Evolutionary conservation across 208 protist species (phyloP), one percentile per base, ranked within the genome.

Genomic region (Leptomonas pyrrhocoris): DNA sequence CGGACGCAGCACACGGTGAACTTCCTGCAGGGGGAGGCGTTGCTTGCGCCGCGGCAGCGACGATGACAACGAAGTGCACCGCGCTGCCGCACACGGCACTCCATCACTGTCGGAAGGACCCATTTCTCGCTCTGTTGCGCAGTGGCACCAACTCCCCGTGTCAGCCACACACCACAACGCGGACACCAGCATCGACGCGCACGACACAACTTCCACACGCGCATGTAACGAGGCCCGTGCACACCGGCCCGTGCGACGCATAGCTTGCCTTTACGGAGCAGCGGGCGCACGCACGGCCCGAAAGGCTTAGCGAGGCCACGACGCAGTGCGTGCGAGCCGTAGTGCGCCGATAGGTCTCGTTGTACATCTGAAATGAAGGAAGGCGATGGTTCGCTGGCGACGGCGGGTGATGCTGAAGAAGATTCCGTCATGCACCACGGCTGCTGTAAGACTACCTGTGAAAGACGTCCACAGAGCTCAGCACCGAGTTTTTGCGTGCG

Each of bases 401-500:
- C 4, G 1, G 6, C 46, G 16, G 30, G 40, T 58, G 23, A 28
- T 31, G 34, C 2, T 53, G 62, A 28, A 19, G 50, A 42, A 45
- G 45, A 2, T 0, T 5, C 28, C 50, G 36, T 3, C 59, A 38
- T 21, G 21, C 28, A 23, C 16, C 4, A 28, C 34, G 15, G 16
- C 48, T 30, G 34, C 42, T 71, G 49, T 19, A 85, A 25, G 16
- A 83, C 71, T 1, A 67, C 25, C 15, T 80, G 70, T 4, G 90
- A 95, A 7, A 95, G 77, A 3, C 83, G 64, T 2, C 85, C 90
- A 58, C 88, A 95, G n/a, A 92, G 84, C 63, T 85, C 77, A 0
- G 87, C 84, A 12, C 84, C 87, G 16, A 90, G 50, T 15, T 90
- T 58, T 61, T 95, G 90, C 0, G 59, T 61, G 40, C 76, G 66